phyloP scores from a whole-genome alignment of 208 protist species.

The Crithidia sp. region DNA sequence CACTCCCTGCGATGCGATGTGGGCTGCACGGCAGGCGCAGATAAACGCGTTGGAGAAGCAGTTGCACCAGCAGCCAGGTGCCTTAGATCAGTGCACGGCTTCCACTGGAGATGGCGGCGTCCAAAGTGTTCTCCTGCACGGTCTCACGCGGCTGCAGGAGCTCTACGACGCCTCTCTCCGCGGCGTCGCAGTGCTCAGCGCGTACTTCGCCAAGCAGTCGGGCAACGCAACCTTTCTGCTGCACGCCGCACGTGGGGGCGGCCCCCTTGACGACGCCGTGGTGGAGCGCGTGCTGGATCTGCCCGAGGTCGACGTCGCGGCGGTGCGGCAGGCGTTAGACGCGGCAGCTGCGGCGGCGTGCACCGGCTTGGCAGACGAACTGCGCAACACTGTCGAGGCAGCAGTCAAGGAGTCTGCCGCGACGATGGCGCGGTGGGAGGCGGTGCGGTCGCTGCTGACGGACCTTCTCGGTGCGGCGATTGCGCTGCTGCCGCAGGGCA shows the following conservation, averaged over 20 bases:
- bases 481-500: background rate
- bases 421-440: conserved; percentile 12
- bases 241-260: conserved; percentile 29
- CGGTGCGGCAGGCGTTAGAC: conserved; percentile 1
- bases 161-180: conserved; percentile 42
- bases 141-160: conserved; percentile 30
- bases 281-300: conserved; percentile 47
- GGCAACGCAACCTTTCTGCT: conserved; percentile 34
- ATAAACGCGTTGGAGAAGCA: conserved; percentile 2
- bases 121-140: conserved; percentile 14
- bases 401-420: background rate
- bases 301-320: conserved; percentile 21
- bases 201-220: conserved; percentile 35
- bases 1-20: background rate
- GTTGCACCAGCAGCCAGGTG: background rate
- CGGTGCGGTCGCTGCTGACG: conserved; percentile 17
- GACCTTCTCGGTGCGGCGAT: conserved; percentile 10
- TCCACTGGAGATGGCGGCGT: background rate
- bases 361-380: background rate
- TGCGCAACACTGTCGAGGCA: conserved; percentile 2
- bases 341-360: background rate
- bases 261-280: conserved; percentile 33
- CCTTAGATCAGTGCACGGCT: background rate
- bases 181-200: conserved; percentile 40
- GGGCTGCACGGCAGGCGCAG: conserved; percentile 9